phyloP scores from a whole-genome alignment of 208 protist genomes.

The Crithidia mellificae region DNA sequence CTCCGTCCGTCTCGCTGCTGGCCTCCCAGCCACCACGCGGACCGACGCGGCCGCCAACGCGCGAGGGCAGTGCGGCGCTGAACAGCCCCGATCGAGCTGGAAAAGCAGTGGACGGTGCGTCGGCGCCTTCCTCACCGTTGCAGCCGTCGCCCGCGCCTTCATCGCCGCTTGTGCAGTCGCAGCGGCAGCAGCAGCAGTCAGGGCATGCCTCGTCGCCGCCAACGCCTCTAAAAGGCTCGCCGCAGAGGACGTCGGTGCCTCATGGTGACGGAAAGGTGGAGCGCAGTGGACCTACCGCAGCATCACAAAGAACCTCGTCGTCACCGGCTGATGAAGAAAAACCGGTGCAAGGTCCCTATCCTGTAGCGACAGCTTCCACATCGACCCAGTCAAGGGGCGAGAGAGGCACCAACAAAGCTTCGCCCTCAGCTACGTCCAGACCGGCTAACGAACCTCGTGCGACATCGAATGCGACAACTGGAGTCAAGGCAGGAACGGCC shows the following conservation, averaged over 20 bases:
- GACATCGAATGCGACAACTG: no score
- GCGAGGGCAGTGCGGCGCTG: not conserved
- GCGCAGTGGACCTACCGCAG: not conserved
- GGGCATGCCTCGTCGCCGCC: not conserved
- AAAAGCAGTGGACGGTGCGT: not conserved
- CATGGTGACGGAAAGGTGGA: not conserved
- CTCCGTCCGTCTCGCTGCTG: no score
- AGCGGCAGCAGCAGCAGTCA: not conserved
- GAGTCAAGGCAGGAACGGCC: no score
- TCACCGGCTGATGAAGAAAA: not conserved
- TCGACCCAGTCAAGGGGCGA: not conserved
- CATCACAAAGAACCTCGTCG: no score
- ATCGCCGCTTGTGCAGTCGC: no score
- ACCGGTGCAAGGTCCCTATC: not conserved
- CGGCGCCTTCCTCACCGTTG: no score
- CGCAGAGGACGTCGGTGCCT: not conserved
- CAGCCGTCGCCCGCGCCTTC: no score
- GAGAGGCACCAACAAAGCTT: not conserved
- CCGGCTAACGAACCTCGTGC: not conserved
- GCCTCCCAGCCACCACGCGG: conserved; percentile 1
- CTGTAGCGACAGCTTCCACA: not conserved
- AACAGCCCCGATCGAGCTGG: not conserved
- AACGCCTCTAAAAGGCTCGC: not conserved
- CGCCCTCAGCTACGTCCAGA: not conserved
- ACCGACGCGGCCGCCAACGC: not conserved